Evolutionary conservation across 1,284 basidiomycete genomes (phyloP).

Genomic region (Cryptococcus sp.): DNA sequence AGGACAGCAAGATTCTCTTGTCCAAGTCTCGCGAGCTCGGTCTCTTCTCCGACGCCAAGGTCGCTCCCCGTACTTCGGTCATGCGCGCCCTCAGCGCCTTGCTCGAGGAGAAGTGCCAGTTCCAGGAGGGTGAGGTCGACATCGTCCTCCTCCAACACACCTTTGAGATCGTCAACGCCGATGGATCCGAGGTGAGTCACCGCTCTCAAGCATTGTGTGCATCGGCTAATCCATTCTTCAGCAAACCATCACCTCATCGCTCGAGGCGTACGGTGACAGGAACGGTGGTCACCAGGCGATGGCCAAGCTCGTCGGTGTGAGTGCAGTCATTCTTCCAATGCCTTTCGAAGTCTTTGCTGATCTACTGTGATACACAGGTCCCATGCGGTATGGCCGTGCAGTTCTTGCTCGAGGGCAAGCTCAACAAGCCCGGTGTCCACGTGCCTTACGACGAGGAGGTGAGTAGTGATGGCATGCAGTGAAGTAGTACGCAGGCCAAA

Average conservation of each 20-base stretch:
- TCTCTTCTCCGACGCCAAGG: slow-evolving; percentile 71
- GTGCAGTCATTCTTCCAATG: not conserved
- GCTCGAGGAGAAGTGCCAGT: slow-evolving; percentile 89
- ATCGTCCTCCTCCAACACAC: slow-evolving; percentile 98
- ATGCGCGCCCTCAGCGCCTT: slow-evolving; percentile 92
- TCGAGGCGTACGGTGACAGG: slow-evolving; percentile 84
- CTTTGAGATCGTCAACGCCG: slow-evolving; percentile 82
- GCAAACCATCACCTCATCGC: slow-evolving; percentile 87
- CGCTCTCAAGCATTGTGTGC: slow-evolving; percentile 6
- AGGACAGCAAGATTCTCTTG: slow-evolving; percentile 71
- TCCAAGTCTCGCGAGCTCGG: slow-evolving; percentile 92
- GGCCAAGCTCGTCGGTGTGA: slow-evolving; percentile 76
- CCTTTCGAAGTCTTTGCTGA: not conserved
- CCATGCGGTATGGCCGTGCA: slow-evolving; percentile 93
- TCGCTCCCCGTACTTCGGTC: slow-evolving; percentile 71
- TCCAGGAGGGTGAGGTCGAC: slow-evolving; percentile 87
- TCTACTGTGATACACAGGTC: slow-evolving; percentile 50
- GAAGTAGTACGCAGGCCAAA: not conserved
- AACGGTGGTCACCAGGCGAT: slow-evolving; percentile 87
- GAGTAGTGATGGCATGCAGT: slow-evolving; percentile 12
- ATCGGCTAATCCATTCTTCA: slow-evolving; percentile 38
- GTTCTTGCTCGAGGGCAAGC: slow-evolving; percentile 68
- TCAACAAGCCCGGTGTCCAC: slow-evolving; percentile 78
- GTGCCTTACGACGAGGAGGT: slow-evolving; percentile 82
- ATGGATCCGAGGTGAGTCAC: slow-evolving; percentile 67